Evolutionary conservation across 306 rosid species (phyloP).

Genomic region (Acmispon strigosus): DNA sequence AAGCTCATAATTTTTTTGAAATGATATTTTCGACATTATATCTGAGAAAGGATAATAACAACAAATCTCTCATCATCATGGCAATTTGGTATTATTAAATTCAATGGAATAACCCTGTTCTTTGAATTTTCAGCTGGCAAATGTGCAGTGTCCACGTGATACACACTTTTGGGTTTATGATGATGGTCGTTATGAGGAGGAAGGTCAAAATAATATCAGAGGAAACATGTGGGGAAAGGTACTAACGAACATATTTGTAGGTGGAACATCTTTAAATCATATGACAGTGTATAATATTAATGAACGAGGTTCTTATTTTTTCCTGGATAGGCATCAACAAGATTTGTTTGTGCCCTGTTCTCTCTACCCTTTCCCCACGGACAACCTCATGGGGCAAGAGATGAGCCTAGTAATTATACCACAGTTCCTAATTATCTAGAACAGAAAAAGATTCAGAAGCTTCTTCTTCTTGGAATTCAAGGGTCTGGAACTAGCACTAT

Average conservation of each 20-base stretch:
- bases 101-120: slow-evolving; percentile 7
- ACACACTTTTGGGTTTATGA: slow-evolving; percentile 99
- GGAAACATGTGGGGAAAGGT: slow-evolving; percentile 99
- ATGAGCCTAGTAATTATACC: slow-evolving; percentile 76
- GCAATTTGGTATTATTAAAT: slow-evolving; percentile 2
- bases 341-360: slow-evolving; percentile 67
- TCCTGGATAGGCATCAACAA: slow-evolving; percentile 72
- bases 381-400: slow-evolving; percentile 67
- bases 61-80: not conserved
- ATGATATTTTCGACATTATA: slow-evolving; percentile 1
- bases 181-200: slow-evolving; percentile 97
- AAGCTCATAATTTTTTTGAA: not conserved
- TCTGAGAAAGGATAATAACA: not conserved
- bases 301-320: slow-evolving; percentile 25
- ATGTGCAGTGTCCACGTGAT: slow-evolving; percentile 98
- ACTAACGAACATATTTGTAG: slow-evolving; percentile 16
- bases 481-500: slow-evolving; percentile 98
- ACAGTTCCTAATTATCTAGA: slow-evolving; percentile 76
- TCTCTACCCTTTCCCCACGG: slow-evolving; percentile 85
- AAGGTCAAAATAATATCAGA: slow-evolving; percentile 97
- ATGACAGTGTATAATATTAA: slow-evolving; percentile 14
- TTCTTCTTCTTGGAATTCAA: slow-evolving; percentile 85
- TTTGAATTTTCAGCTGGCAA: slow-evolving; percentile 75
- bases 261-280: not conserved
- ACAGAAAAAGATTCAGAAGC: slow-evolving; percentile 83